Conservation (phyloP, 805 yeast genomes). For the Wickerhamomyces kurtzmanii region DNA sequence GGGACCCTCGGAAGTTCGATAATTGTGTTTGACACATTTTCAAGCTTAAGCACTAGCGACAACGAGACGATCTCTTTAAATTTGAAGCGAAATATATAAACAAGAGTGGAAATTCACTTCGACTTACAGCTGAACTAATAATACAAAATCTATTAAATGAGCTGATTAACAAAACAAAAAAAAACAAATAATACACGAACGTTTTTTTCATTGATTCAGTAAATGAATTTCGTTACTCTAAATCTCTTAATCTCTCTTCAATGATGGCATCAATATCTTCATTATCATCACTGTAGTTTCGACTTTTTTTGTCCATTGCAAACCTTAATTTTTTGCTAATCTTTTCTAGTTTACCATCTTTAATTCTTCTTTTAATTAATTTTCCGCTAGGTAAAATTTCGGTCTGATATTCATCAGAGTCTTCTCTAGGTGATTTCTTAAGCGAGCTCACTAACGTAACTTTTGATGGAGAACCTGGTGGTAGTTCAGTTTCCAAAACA, state of each 20-base stretch:
- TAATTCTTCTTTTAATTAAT: conserved; percentile 32
- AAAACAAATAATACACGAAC: no score
- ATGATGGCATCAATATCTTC: conserved; percentile 48
- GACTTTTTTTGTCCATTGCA: conserved; percentile 13
- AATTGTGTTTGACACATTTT: no score
- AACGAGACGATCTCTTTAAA: no score
- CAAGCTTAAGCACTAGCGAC: no score
- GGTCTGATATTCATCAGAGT: conserved; percentile 27
- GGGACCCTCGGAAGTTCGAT: no score
- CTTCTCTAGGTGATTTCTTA: conserved; percentile 5
- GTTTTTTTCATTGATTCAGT: not conserved
- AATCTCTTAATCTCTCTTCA: conserved; percentile 31
- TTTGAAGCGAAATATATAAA: no score
- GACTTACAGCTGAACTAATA: no score
- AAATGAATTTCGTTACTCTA: conserved; percentile 16
- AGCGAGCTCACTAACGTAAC: conserved; percentile 19
- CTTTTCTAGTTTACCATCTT: conserved; percentile 17
- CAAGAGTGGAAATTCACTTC: no score
- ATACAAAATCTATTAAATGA: not conserved
- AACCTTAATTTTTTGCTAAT: conserved; percentile 30
- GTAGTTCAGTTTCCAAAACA: conserved; percentile 30
- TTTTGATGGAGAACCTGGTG: conserved; percentile 34
- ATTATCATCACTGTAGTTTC: conserved; percentile 16
- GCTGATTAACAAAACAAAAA: not conserved
- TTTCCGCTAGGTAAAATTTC: conserved; percentile 74